A percentile compares a stretch with the other conserved stretches of the same genome.
Evolutionary conservation across 352 stramenopile genomes (phyloP).

Genomic region (Globisporangium cystogenes): DNA sequence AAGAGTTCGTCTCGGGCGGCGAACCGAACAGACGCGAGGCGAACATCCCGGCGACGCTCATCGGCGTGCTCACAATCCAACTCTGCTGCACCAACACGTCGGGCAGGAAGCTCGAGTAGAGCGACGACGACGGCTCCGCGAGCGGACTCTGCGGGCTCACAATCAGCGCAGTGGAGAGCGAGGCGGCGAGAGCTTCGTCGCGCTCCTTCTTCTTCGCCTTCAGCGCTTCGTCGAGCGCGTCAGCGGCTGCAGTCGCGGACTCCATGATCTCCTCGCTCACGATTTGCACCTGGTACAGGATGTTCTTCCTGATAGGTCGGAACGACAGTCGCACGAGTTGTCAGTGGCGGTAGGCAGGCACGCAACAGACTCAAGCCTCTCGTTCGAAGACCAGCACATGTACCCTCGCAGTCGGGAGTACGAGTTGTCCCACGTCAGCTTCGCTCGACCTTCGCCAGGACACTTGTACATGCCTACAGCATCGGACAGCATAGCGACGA

Average conservation of each 20-base stretch:
- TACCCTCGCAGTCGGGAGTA: slow-evolving; percentile 74
- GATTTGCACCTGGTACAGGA: slow-evolving; percentile 72
- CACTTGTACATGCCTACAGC: slow-evolving; percentile 48
- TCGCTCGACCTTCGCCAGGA: slow-evolving; percentile 42
- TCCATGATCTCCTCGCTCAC: slow-evolving; percentile 67
- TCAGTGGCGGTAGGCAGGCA: not conserved
- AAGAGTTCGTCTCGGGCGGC: slow-evolving; percentile 11
- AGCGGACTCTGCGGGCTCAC: slow-evolving; percentile 16
- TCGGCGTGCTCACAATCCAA: slow-evolving; percentile 62
- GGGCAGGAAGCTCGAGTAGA: slow-evolving; percentile 29
- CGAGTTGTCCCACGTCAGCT: slow-evolving; percentile 74
- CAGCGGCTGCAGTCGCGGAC: slow-evolving; percentile 56
- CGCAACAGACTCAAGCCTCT: not conserved
- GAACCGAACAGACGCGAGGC: slow-evolving; percentile 71
- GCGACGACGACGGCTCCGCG: slow-evolving; percentile 21
- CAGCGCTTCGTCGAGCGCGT: slow-evolving; percentile 66
- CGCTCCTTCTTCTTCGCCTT: slow-evolving; percentile 41
- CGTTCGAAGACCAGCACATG: not conserved
- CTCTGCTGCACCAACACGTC: slow-evolving; percentile 48
- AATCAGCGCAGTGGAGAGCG: slow-evolving; percentile 27
- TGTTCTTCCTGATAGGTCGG: slow-evolving; percentile 49
- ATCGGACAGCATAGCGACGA: not conserved
- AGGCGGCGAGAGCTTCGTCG: slow-evolving; percentile 26
- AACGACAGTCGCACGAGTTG: not conserved
- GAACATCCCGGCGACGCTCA: slow-evolving; percentile 54